Evolutionary conservation across 495 filamentous ascomycete genomes (phyloP).

Genomic region (Penicillium cataractarum): DNA sequence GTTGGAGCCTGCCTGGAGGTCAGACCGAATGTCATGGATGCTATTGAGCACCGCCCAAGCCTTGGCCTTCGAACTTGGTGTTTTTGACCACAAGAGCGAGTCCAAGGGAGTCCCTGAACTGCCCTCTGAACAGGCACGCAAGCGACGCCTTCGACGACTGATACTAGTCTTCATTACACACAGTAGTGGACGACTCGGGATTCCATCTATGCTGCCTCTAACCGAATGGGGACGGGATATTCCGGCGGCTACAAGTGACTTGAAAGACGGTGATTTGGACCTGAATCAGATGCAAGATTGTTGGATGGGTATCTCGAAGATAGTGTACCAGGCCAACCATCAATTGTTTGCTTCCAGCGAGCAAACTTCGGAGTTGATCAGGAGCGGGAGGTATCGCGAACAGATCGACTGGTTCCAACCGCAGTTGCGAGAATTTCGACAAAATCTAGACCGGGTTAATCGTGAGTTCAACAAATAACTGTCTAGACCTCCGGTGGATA

Average conservation of each 20-base stretch:
- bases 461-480: constrained; percentile 34
- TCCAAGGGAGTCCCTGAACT: constrained; percentile 54
- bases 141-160: constrained; percentile 79
- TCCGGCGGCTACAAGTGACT: constrained; percentile 33
- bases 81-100: constrained; percentile 83
- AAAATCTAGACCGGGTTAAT: constrained; percentile 69
- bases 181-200: constrained; percentile 86
- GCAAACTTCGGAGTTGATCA: constrained; percentile 83
- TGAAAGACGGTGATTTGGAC: constrained; percentile 33
- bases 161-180: constrained; percentile 90
- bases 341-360: constrained; percentile 80
- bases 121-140: constrained; percentile 67
- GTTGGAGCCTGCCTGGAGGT: constrained; percentile 95
- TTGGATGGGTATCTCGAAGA: constrained; percentile 87
- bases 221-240: constrained; percentile 58
- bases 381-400: constrained; percentile 76
- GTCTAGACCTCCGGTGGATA: background rate
- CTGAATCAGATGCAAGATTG: constrained; percentile 74
- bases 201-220: constrained; percentile 88
- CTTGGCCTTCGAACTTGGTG: constrained; percentile 88
- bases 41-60: constrained; percentile 87
- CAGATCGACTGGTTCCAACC: constrained; percentile 81
- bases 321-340: constrained; percentile 88
- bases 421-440: constrained; percentile 72
- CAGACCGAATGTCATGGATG: constrained; percentile 99